Evolutionary conservation across 2,329 filamentous ascomycete species (phyloP).

Genomic region (Fusarium newnesense): DNA sequence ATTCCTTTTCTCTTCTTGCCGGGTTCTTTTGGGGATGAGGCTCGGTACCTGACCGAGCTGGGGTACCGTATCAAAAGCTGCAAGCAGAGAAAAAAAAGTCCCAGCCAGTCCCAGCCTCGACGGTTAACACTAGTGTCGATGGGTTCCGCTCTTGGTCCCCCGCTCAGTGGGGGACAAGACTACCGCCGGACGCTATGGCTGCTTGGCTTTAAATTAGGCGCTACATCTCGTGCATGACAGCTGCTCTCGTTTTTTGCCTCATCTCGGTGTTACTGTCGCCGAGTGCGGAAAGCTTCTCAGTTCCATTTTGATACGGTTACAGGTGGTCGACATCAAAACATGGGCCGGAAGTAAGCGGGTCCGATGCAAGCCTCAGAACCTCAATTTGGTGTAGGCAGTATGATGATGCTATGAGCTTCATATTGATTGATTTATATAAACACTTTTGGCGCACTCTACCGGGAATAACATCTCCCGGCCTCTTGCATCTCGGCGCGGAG

Average conservation of each 20-base stretch:
- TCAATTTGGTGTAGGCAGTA: background rate
- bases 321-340: background rate
- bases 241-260: conserved; percentile 24
- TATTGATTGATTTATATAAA: background rate
- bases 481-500: conserved; percentile 40
- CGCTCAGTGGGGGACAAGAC: conserved; percentile 25
- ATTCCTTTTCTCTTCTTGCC: conserved; percentile 23
- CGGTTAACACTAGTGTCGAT: conserved; percentile 36
- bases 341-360: background rate
- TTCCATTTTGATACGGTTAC: background rate
- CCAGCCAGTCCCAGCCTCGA: conserved; percentile 37
- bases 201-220: conserved; percentile 21
- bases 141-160: conserved; percentile 31
- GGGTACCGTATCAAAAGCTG: conserved; percentile 36
- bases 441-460: conserved; percentile 13
- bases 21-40: conserved; percentile 26
- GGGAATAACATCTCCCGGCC: conserved; percentile 22
- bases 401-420: background rate
- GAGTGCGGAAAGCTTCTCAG: conserved; percentile 12
- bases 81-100: conserved; percentile 30
- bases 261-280: conserved; percentile 37
- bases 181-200: conserved; percentile 13
- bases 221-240: conserved; percentile 27
- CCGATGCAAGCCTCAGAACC: background rate
- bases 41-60: conserved; percentile 45